Evolutionary conservation across 768 basidiomycete genomes (phyloP).

Genomic region (Russula foetens): DNA sequence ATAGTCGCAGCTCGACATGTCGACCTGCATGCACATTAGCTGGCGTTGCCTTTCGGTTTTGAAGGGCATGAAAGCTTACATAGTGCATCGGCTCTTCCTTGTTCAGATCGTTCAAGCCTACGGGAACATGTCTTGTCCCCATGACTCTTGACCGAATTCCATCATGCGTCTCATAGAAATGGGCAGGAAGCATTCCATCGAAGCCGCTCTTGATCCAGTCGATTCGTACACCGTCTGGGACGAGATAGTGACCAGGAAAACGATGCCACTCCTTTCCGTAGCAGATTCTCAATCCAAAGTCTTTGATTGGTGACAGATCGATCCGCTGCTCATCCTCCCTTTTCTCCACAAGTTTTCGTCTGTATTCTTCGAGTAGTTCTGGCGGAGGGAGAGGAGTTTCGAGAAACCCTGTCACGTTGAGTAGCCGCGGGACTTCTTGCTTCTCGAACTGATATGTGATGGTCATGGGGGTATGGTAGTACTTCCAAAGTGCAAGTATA

Average conservation of each 20-base stretch:
- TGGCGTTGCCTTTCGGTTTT: not conserved
- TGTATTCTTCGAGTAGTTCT: conserved; percentile 35
- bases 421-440: conserved; percentile 70
- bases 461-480: conserved; percentile 86
- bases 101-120: conserved; percentile 83
- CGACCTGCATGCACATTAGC: conserved; percentile 40
- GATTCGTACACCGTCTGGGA: conserved; percentile 77
- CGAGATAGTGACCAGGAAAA: conserved; percentile 84
- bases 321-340: conserved; percentile 40
- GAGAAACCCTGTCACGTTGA: conserved; percentile 63
- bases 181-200: conserved; percentile 78
- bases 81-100: conserved; percentile 68
- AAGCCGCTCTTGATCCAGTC: conserved; percentile 91
- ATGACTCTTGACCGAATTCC: conserved; percentile 45
- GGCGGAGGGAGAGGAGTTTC: conserved; percentile 35
- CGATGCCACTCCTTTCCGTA: conserved; percentile 94
- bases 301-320: conserved; percentile 58
- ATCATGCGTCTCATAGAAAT: conserved; percentile 46
- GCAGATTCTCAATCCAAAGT: conserved; percentile 72
- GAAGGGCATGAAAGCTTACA: conserved; percentile 39
- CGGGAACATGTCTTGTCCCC: conserved; percentile 53
- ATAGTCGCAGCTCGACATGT: conserved; percentile 73
- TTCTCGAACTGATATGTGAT: conserved; percentile 64
- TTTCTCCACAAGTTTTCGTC: conserved; percentile 25
- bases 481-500: conserved; percentile 72